Percentiles rank a stretch among this genome's conserved stretches.
phyloP scores from a whole-genome alignment of 2,329 filamentous ascomycete species.

The Thelonectria rubi region DNA sequence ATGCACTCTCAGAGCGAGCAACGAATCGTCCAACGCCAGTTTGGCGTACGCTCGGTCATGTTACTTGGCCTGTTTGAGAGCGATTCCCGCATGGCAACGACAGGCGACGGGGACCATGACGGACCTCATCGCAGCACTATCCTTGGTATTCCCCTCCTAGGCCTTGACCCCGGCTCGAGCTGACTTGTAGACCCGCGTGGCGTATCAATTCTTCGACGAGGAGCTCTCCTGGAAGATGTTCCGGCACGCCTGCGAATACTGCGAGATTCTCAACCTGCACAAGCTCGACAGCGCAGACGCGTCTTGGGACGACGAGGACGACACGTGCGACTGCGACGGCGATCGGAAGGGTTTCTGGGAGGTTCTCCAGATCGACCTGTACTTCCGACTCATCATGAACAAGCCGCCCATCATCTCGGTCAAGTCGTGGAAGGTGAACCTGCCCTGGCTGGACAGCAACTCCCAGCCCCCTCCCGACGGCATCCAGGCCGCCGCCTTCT shows the following conservation, averaged over 20 bases:
- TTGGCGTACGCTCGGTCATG: slow-evolving; percentile 37
- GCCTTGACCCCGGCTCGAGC: not conserved
- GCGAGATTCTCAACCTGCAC: slow-evolving; percentile 44
- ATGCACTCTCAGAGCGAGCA: slow-evolving; percentile 36
- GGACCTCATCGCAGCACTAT: slow-evolving; percentile 44
- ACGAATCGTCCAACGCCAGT: slow-evolving; percentile 22
- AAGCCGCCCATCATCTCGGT: slow-evolving; percentile 42
- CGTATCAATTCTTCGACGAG: slow-evolving; percentile 46
- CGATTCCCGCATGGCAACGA: slow-evolving; percentile 43
- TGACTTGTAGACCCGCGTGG: slow-evolving; percentile 40
- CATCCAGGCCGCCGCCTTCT: slow-evolving; percentile 39
- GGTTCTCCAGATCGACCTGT: slow-evolving; percentile 46
- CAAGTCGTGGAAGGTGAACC: slow-evolving; percentile 45
- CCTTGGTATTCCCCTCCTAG: slow-evolving; percentile 28
- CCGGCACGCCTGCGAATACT: slow-evolving; percentile 44
- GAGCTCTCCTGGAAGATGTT: slow-evolving; percentile 46
- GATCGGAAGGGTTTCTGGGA: slow-evolving; percentile 47
- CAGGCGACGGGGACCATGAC: slow-evolving; percentile 44
- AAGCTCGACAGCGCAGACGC: slow-evolving; percentile 42
- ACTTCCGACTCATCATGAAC: slow-evolving; percentile 44
- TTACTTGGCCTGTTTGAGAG: slow-evolving; percentile 44
- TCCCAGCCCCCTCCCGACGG: slow-evolving; percentile 33
- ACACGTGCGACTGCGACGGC: slow-evolving; percentile 32
- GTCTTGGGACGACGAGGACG: slow-evolving; percentile 15
- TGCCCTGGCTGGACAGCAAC: slow-evolving; percentile 44